Percentiles rank a stretch among this genome's conserved stretches.
These are phyloP conservation scores for Chenopodium formosanum DNA, from an alignment of 148 eudicot genomes.

Conservation along the genomic window DNA sequence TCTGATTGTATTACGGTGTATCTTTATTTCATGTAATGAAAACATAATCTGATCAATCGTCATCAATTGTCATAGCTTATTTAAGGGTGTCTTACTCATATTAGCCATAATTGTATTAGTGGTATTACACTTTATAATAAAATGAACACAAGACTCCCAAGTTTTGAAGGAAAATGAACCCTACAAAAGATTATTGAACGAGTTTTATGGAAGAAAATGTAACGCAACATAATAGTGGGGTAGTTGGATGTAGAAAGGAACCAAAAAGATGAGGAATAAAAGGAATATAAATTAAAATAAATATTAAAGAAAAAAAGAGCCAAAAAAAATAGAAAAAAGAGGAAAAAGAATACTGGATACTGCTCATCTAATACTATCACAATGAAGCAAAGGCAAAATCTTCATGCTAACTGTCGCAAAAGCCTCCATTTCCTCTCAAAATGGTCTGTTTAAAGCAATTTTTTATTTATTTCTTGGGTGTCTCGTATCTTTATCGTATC, in stretches of 20 bases:
- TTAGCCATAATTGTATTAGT: too few species aligned
- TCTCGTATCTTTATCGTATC: slow-evolving; percentile 5
- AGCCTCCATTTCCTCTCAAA: background rate
- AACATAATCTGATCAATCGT: too few species aligned
- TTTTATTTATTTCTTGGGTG: background rate
- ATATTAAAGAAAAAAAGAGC: background rate
- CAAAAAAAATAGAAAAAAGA: background rate
- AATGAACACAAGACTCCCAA: too few species aligned
- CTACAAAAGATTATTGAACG: background rate
- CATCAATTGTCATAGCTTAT: too few species aligned
- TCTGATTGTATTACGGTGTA: too few species aligned
- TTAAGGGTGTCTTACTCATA: too few species aligned
- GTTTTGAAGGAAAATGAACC: background rate
- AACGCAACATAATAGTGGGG: slow-evolving; percentile 11
- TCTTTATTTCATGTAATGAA: too few species aligned
- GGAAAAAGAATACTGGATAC: background rate
- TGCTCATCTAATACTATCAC: background rate
- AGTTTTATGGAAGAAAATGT: background rate
- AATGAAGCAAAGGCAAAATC: slow-evolving; percentile 4
- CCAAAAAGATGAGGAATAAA: slow-evolving; percentile 12
- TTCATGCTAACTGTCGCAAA: background rate
- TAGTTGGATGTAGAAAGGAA: slow-evolving; percentile 10
- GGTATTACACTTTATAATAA: too few species aligned
- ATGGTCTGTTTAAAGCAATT: background rate
- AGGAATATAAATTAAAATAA: background rate